Percentiles rank a stretch among this genome's conserved stretches.
Evolutionary conservation across 139 green algal species (phyloP).

Genomic region (Nannochloris sp.): DNA sequence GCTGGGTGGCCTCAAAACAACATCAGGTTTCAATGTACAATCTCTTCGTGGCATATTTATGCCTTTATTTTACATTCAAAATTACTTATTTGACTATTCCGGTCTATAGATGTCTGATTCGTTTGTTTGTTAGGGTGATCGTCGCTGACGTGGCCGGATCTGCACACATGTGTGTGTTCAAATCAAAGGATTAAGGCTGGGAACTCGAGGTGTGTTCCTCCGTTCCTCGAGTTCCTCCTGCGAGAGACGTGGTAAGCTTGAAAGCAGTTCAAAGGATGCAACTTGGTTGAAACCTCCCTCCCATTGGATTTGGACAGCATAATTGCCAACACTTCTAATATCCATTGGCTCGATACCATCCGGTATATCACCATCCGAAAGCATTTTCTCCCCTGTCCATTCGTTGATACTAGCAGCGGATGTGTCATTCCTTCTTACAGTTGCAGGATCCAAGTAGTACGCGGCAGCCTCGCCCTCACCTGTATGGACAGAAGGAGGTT

Average conservation of each 20-base stretch:
- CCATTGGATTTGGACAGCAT: conserved; percentile 77
- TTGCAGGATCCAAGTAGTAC: conserved; percentile 65
- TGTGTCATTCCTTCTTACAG: conserved; percentile 81
- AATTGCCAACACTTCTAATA: conserved; percentile 87
- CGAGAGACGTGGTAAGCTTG: conserved; percentile 16
- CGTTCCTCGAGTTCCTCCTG: background rate
- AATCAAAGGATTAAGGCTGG: too few relatives aligned
- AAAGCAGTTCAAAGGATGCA: conserved; percentile 43
- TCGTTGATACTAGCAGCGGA: conserved; percentile 71
- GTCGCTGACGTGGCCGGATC: too few relatives aligned
- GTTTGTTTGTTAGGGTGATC: too few relatives aligned
- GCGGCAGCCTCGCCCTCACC: conserved; percentile 24
- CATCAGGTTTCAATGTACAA: too few relatives aligned
- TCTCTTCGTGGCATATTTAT: too few relatives aligned
- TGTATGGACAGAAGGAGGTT: conserved; percentile 25
- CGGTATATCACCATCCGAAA: conserved; percentile 39
- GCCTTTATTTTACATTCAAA: too few relatives aligned
- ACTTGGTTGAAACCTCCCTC: conserved; percentile 80
- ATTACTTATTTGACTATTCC: too few relatives aligned
- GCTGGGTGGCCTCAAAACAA: too few relatives aligned
- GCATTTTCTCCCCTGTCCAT: conserved; percentile 73
- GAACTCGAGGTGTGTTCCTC: background rate
- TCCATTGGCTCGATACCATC: conserved; percentile 60
- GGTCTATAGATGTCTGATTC: too few relatives aligned
- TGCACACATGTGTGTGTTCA: too few relatives aligned